phyloP scores from a whole-genome alignment of 495 filamentous ascomycete species.

The Lepraria neglecta region DNA sequence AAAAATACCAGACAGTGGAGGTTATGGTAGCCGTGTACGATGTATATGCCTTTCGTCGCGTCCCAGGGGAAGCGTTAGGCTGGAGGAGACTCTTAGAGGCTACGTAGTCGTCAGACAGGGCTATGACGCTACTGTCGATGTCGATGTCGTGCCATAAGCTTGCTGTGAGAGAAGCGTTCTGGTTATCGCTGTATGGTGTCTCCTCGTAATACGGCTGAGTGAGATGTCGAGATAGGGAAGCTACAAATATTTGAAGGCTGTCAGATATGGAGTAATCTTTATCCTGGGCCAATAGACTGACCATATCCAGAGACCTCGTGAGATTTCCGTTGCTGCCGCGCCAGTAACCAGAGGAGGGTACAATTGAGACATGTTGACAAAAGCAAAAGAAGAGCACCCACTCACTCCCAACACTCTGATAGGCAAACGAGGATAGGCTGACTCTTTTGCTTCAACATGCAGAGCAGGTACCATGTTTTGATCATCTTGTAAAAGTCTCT shows the following conservation, averaged over 20 bases:
- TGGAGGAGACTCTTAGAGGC: conserved; percentile 23
- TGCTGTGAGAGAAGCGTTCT: neutral
- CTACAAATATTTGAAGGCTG: neutral
- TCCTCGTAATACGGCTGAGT: neutral
- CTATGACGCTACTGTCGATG: conserved; percentile 29
- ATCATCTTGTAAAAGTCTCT: neutral
- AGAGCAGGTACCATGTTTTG: neutral
- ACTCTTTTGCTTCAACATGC: neutral
- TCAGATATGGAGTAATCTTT: neutral
- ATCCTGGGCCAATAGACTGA: neutral
- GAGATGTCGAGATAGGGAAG: neutral
- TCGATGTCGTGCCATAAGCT: conserved; percentile 27
- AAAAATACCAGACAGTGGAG: conserved; percentile 29
- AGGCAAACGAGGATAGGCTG: neutral
- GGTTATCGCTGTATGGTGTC: conserved; percentile 3
- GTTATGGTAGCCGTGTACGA: conserved; percentile 32
- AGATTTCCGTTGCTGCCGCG: neutral
- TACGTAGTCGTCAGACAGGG: conserved; percentile 25
- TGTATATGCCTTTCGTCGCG: conserved; percentile 28
- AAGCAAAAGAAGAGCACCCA: neutral
- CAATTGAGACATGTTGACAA: conserved; percentile 3
- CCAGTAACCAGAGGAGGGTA: neutral
- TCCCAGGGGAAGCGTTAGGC: conserved; percentile 32
- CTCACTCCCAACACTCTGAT: neutral
- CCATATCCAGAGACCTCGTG: neutral